Evolutionary conservation across 805 yeast species (phyloP), one percentile per base, ranked within the genome.

Genomic region (Teunomyces aglyptinius): DNA sequence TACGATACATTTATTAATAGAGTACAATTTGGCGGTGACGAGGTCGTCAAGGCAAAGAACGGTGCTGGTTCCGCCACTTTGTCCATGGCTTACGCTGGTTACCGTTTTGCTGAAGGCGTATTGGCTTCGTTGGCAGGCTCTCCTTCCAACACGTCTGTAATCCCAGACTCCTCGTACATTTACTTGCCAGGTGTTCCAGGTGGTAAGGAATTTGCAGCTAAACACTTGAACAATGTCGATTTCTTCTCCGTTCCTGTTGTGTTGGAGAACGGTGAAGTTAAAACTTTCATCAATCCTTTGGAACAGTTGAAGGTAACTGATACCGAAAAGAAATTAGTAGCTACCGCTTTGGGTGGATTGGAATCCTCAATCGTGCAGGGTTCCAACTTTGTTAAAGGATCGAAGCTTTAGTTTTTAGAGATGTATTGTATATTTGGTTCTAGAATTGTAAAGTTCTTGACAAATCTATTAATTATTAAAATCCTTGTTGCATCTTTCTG

Each of bases 51-150:
- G 71, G 97, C 97, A 43, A 91, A 91, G 74, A 86, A 88, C 59
- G 97, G 97, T 51, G 84, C 84, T 41, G 97, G 97, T 22, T 89
- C 96, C 34, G 97, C 97, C 44, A 91, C 98, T 26, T 77, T 91
- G 54, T 87, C 96, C 15, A 92, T 91, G 97, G 97, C 97, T 5
- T 86, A 83, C 57, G 96, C 92, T 39, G 92, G 91, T 60, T 86
- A 83, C 64, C 80, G 82, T 64, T 81, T 86, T 57, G 85, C 89
- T 44, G 81, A 80, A 60, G 74, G 85, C 43, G 80, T 86, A 48
- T 73, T 86, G 65, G 72, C 76, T 65, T 78, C 83, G 72, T 65
- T 74, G 57, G 65, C 73, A 44, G 87, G 83, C 69, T 77, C 83
- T 33, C 63, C 83, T 22, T 78, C 71, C 54, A 74, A 78, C 38